Percentiles rank a stretch among this genome's conserved stretches.
These are phyloP conservation scores for Pestalotiopsis sp. DNA, from an alignment of 2,329 filamentous ascomycete genomes.

Conservation along the genomic window DNA sequence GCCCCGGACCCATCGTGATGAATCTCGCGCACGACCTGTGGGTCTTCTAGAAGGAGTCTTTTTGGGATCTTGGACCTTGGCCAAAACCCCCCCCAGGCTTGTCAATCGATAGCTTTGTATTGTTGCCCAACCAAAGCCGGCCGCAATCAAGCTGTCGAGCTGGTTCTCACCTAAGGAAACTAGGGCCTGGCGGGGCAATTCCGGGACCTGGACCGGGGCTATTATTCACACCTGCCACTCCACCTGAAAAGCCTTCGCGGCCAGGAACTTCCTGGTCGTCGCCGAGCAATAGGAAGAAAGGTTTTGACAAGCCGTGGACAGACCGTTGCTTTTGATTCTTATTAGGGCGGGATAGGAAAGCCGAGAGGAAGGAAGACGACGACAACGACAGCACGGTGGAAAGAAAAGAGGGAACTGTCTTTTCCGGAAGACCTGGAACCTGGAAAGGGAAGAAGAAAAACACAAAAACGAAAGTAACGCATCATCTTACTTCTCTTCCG, in stretches of 20 bases:
- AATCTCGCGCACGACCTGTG: slow-evolving; percentile 12
- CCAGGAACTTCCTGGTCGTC: slow-evolving; percentile 6
- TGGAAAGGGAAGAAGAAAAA: not conserved
- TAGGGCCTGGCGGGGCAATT: slow-evolving; percentile 9
- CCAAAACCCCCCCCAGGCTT: not conserved
- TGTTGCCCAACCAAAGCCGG: not conserved
- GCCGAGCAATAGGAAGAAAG: slow-evolving; percentile 10
- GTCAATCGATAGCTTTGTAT: slow-evolving; percentile 7
- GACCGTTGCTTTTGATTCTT: not conserved
- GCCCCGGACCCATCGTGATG: slow-evolving; percentile 12
- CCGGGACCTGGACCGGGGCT: slow-evolving; percentile 7
- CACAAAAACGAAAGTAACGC: slow-evolving; percentile 5
- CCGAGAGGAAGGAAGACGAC: not conserved
- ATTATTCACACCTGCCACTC: slow-evolving; percentile 12
- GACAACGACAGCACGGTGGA: not conserved
- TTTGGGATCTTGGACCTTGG: not conserved
- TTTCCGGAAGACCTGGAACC: not conserved
- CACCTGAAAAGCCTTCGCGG: slow-evolving; percentile 2
- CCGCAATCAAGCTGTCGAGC: slow-evolving; percentile 8
- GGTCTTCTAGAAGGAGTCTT: slow-evolving; percentile 13
- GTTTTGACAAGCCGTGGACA: slow-evolving; percentile 6
- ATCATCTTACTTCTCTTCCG: not conserved
- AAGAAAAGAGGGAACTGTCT: not conserved
- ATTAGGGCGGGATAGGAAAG: not conserved
- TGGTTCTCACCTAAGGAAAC: not conserved